Percentiles rank a stretch among this genome's conserved stretches.
phyloP scores from a whole-genome alignment of 345 rosid genomes.

The Melastoma malabathricum region DNA sequence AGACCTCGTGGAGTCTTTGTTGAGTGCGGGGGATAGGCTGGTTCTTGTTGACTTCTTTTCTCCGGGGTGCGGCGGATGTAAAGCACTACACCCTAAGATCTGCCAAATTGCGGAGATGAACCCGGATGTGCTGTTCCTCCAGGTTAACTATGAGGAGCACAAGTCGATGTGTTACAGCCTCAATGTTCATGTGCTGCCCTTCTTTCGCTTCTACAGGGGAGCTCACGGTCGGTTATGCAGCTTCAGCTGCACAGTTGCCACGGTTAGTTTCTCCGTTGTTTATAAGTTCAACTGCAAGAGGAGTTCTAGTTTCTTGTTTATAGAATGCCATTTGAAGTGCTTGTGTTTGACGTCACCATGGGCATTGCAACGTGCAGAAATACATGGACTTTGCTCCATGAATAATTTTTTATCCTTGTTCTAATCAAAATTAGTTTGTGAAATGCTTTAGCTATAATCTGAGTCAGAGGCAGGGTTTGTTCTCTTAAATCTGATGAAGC shows the following conservation, averaged over 20 bases:
- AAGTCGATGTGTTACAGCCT: constrained; percentile 95
- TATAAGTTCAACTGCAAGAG: too few species aligned
- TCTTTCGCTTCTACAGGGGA: constrained; percentile 79
- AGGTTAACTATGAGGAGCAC: constrained; percentile 83
- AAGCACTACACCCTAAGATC: constrained; percentile 91
- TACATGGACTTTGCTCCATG: too few species aligned
- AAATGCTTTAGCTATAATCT: too few species aligned
- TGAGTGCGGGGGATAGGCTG: constrained; percentile 66
- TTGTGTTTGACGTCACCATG: too few species aligned
- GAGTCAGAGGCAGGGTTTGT: too few species aligned
- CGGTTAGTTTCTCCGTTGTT: constrained; percentile 34
- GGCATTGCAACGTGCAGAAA: too few species aligned
- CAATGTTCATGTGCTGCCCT: constrained; percentile 81
- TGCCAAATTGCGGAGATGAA: constrained; percentile 78
- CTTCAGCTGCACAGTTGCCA: constrained; percentile 95
- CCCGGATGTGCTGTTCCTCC: constrained; percentile 70
- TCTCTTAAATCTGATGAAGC: too few species aligned
- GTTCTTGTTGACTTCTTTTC: constrained; percentile 86
- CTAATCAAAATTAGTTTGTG: too few species aligned
- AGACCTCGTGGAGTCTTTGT: constrained; percentile 63
- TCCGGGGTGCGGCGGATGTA: constrained; percentile 97
- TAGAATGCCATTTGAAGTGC: too few species aligned
- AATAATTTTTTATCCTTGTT: too few species aligned
- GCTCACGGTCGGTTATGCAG: constrained; percentile 87
- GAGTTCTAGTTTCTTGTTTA: too few species aligned